Evolutionary conservation across 2,329 filamentous ascomycete genomes (phyloP), one percentile per base, ranked within the genome.

Genomic region (Xylaria sp.): DNA sequence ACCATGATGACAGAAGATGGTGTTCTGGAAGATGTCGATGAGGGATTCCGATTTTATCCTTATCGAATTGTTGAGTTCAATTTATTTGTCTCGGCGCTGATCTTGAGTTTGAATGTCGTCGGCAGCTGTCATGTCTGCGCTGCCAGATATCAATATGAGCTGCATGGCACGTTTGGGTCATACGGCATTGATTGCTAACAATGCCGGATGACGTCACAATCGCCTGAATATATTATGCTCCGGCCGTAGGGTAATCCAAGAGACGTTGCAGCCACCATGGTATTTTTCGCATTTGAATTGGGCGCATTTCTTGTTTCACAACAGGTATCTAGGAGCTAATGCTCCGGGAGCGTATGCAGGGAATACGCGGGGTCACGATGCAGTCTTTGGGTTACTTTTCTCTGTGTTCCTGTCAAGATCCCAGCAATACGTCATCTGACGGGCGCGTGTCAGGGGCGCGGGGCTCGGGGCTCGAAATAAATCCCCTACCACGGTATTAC

Each of bases 331-430:
- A 69, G 68, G 68, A 71, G 68, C 62, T 60, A 68, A 66, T 60
- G 68, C 68, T 71, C 68, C 68, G 68, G 23, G 26, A 4, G 13
- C n/a, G 42, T 36, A 71, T 66, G 66, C 59, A 23, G 68, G 49
- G 51, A 23, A 46, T 46, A 23, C 11, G 51, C 36, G 51, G 49
- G 36, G 38, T 42, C 38, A n/a, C 31, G 33, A 54, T 13, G 44
- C 38, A 33, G 31, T 59, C 42, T 46, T 3, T 58, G 42, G 40
- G 42, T 26, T 49, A 40, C 10, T 40, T 48, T 33, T 49, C 40
- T 57, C 11, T 56, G 40, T 53, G 51, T 61, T 57, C 49, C 57
- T 62, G 66, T 57, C 38, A 53, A 26, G 49, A 38, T 57, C 61
- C 61, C 44, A 49, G 44, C 26, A 26, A 38, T 68, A 68, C 66